Evolutionary conservation across 345 rosid genomes (phyloP).

Genomic region (Citrus hindsii): DNA sequence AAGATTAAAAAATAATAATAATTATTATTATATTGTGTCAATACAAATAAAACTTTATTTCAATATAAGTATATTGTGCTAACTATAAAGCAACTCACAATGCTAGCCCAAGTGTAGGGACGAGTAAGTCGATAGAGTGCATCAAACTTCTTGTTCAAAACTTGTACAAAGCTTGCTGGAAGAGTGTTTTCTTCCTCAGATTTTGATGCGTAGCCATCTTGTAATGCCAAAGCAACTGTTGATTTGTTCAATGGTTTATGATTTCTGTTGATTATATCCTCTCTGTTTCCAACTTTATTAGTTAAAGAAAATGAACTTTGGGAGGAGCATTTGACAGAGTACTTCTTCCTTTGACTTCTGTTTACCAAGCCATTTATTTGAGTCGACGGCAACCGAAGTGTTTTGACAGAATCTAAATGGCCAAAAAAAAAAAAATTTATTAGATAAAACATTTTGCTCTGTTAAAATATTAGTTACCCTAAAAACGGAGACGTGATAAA

Average conservation of each 20-base stretch:
- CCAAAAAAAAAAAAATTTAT: not conserved
- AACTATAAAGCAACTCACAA: slow-evolving; percentile 12
- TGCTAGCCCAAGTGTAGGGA: slow-evolving; percentile 29
- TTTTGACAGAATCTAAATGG: not conserved
- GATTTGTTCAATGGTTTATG: not conserved
- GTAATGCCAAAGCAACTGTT: not conserved
- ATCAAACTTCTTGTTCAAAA: not conserved
- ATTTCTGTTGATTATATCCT: not conserved
- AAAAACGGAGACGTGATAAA: too few relatives aligned
- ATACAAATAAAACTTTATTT: too few relatives aligned
- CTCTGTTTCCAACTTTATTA: not conserved
- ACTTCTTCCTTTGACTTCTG: not conserved
- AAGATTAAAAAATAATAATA: not conserved
- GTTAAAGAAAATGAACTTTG: not conserved
- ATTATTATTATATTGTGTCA: too few relatives aligned
- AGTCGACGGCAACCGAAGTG: not conserved
- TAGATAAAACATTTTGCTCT: too few relatives aligned
- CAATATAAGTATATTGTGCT: too few relatives aligned
- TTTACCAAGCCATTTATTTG: not conserved
- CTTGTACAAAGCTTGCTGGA: not conserved
- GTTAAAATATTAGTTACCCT: too few relatives aligned
- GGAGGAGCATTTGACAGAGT: not conserved
- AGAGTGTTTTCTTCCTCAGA: not conserved
- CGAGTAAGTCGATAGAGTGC: slow-evolving; percentile 21
- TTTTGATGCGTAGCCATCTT: not conserved